These are phyloP conservation scores for Hordeum pubiflorum DNA, from an alignment of 202 grass and related monocot species.

Conservation along the genomic window DNA sequence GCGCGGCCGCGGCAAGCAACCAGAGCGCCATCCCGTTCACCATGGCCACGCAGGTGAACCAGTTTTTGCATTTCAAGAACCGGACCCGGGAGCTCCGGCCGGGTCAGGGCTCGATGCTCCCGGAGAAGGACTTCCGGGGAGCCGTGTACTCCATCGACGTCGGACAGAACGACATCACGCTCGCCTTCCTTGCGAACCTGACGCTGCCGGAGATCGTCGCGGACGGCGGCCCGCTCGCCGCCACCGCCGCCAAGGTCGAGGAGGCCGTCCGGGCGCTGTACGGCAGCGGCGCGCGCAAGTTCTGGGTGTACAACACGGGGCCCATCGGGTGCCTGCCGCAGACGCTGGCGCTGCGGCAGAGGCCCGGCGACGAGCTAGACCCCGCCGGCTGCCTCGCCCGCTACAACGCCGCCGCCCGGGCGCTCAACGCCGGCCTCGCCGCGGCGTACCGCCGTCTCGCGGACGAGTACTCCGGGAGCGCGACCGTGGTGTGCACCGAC, in stretches of 20 bases:
- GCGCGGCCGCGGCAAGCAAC: constrained; percentile 24
- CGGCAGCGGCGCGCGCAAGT: constrained; percentile 32
- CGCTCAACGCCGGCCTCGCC: constrained; percentile 34
- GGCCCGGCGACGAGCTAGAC: constrained; percentile 30
- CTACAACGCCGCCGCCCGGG: constrained; percentile 43
- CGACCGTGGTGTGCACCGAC: constrained; percentile 38
- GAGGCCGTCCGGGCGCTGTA: constrained; percentile 27
- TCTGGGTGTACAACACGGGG: constrained; percentile 60
- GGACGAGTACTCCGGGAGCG: constrained; percentile 8
- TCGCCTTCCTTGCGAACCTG: constrained; percentile 20
- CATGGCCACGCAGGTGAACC: constrained; percentile 33
- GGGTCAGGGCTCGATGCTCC: constrained; percentile 28
- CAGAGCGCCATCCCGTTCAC: constrained; percentile 20
- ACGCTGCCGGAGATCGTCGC: not conserved
- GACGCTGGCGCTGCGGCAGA: constrained; percentile 35
- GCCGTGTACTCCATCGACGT: constrained; percentile 47
- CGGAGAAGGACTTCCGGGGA: constrained; percentile 24
- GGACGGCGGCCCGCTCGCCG: not conserved
- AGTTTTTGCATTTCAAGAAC: constrained; percentile 47
- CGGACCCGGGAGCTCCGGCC: constrained; percentile 33
- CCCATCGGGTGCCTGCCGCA: constrained; percentile 54
- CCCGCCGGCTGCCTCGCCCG: constrained; percentile 37
- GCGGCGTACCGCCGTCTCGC: constrained; percentile 29
- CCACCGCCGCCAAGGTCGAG: not conserved
- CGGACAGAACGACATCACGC: constrained; percentile 47